These are phyloP conservation scores for Trichosporon faecale DNA, from an alignment of 1,284 basidiomycete genomes.

Conservation along the genomic window DNA sequence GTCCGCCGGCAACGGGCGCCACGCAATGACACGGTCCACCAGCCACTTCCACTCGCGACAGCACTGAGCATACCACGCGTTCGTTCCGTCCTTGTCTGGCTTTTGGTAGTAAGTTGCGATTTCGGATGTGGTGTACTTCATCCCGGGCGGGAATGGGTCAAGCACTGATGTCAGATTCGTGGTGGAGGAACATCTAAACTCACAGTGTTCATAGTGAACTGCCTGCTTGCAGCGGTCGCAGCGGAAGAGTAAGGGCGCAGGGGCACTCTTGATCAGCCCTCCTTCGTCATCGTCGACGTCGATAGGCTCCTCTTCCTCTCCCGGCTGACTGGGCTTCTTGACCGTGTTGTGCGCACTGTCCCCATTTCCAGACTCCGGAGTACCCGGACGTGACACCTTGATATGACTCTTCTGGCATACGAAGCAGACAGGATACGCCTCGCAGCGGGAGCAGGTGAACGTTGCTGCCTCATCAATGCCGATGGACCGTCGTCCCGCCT, in stretches of 20 bases:
- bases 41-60: constrained; percentile 69
- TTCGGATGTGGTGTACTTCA: constrained; percentile 23
- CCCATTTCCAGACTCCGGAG: not conserved
- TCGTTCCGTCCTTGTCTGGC: constrained; percentile 29
- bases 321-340: not conserved
- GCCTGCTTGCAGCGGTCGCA: constrained; percentile 75
- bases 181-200: constrained; percentile 11
- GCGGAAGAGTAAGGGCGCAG: constrained; percentile 62
- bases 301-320: constrained; percentile 3
- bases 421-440: constrained; percentile 72
- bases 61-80: constrained; percentile 72
- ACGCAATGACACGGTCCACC: constrained; percentile 83
- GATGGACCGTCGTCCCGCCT: constrained; percentile 49
- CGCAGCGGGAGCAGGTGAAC: constrained; percentile 73
- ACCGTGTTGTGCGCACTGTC: not conserved
- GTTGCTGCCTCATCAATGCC: constrained; percentile 64
- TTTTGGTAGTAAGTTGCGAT: constrained; percentile 60
- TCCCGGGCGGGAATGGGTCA: constrained; percentile 23
- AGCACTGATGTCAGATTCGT: constrained; percentile 26
- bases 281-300: constrained; percentile 25
- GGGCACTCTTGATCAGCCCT: constrained; percentile 7
- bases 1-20: constrained; percentile 71
- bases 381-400: not conserved
- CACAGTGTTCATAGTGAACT: constrained; percentile 69
- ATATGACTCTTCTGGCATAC: constrained; percentile 58